Percentiles rank a stretch among this genome's conserved stretches.
These are phyloP conservation scores for Exidia glandulosa DNA, from an alignment of 768 basidiomycete species.

Conservation along the genomic window DNA sequence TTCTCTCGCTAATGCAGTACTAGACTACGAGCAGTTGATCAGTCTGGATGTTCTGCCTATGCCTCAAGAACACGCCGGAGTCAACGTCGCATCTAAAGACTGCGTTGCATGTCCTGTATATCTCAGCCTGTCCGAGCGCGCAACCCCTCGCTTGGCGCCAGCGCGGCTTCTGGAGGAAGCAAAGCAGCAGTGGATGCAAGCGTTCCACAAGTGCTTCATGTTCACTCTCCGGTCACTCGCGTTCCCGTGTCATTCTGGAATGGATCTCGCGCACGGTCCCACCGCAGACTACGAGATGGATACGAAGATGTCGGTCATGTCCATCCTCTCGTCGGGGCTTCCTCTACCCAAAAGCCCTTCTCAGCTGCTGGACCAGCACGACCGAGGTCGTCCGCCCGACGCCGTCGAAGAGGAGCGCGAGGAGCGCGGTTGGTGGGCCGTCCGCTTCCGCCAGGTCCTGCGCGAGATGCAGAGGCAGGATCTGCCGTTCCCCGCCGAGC, in stretches of 20 bases:
- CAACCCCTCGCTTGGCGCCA: constrained; percentile 19
- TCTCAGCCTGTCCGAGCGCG: constrained; percentile 19
- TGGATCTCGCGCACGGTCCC: constrained; percentile 17
- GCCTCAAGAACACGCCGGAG: constrained; percentile 17
- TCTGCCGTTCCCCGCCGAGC: not conserved
- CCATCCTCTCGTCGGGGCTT: constrained; percentile 32
- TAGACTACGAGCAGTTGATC: constrained; percentile 22
- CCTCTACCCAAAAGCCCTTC: constrained; percentile 71
- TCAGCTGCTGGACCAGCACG: constrained; percentile 33
- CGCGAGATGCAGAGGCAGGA: constrained; percentile 35
- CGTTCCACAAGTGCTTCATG: constrained; percentile 42
- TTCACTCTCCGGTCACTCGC: constrained; percentile 36
- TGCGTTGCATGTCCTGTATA: constrained; percentile 23
- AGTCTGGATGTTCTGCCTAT: constrained; percentile 43
- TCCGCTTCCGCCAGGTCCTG: constrained; percentile 53
- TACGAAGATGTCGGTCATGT: constrained; percentile 23
- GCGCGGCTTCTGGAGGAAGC: constrained; percentile 16
- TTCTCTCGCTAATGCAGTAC: not conserved
- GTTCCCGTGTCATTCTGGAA: constrained; percentile 23
- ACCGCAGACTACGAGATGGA: constrained; percentile 19
- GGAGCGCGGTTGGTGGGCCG: constrained; percentile 65
- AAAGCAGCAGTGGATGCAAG: constrained; percentile 33
- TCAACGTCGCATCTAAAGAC: constrained; percentile 23
- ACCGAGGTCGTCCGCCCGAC: constrained; percentile 17
- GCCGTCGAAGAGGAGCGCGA: constrained; percentile 42